These are phyloP conservation scores for Blumeria hordei DNA, from an alignment of 2,329 filamentous ascomycete genomes.

Conservation along the genomic window DNA sequence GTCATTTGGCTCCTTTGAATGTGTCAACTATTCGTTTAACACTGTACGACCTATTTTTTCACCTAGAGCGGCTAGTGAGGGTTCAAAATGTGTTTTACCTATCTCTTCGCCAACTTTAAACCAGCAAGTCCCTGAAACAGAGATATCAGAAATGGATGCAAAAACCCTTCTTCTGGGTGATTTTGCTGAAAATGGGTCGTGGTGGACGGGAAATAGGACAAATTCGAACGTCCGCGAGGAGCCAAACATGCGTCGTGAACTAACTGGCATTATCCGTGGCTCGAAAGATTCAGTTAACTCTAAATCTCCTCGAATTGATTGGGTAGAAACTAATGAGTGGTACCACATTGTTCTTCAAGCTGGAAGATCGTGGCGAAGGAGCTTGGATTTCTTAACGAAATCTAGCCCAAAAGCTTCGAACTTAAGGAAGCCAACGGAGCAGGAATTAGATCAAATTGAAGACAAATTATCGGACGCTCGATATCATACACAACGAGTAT, in stretches of 20 bases:
- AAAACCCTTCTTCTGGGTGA: slow-evolving; percentile 53
- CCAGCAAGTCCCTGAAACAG: slow-evolving; percentile 12
- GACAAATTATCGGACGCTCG: slow-evolving; percentile 34
- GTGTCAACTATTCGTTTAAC: slow-evolving; percentile 55
- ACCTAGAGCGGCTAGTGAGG: slow-evolving; percentile 12
- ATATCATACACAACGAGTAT: slow-evolving; percentile 38
- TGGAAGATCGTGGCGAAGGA: slow-evolving; percentile 39
- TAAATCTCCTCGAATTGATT: slow-evolving; percentile 48
- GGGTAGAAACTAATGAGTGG: slow-evolving; percentile 47
- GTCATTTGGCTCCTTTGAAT: slow-evolving; percentile 44
- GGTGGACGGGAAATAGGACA: slow-evolving; percentile 44
- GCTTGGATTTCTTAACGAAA: slow-evolving; percentile 30
- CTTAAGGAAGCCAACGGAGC: slow-evolving; percentile 6
- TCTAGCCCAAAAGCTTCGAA: slow-evolving; percentile 6
- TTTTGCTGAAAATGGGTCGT: slow-evolving; percentile 57
- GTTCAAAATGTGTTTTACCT: slow-evolving; percentile 1
- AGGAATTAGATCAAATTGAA: slow-evolving; percentile 21
- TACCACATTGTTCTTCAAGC: slow-evolving; percentile 45
- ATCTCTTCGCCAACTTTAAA: slow-evolving; percentile 12
- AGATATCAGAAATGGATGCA: slow-evolving; percentile 40
- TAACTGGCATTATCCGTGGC: slow-evolving; percentile 3
- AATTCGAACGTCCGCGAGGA: slow-evolving; percentile 17
- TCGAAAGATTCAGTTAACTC: slow-evolving; percentile 22
- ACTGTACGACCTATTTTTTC: slow-evolving; percentile 20
- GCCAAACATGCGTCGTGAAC: slow-evolving; percentile 14